A percentile compares a stretch with the other conserved stretches of the same genome.
Evolutionary conservation across 2,329 filamentous ascomycete genomes (phyloP).

Genomic region (Claviceps fusiformis): DNA sequence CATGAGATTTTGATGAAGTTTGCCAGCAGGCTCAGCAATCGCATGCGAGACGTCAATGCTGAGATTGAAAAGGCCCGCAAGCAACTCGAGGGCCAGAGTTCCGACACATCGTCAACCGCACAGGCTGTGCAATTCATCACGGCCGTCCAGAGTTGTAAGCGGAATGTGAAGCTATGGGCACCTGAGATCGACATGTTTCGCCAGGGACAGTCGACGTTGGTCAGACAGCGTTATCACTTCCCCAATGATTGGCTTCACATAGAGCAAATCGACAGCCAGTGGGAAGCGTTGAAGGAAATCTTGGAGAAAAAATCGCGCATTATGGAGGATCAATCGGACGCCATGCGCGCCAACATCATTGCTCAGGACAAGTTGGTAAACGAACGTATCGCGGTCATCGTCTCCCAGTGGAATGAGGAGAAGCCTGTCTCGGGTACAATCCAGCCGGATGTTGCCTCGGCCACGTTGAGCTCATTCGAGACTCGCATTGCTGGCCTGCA

Average conservation of each 20-base stretch:
- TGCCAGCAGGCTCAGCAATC: conserved; percentile 70
- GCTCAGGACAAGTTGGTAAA: conserved; percentile 87
- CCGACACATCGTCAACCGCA: conserved; percentile 89
- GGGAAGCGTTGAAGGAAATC: conserved; percentile 85
- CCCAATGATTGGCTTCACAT: conserved; percentile 89
- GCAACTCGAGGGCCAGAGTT: conserved; percentile 79
- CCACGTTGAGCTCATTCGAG: conserved; percentile 72
- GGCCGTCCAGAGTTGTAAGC: conserved; percentile 89
- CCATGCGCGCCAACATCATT: conserved; percentile 82
- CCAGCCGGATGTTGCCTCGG: conserved; percentile 75
- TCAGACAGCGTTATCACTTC: conserved; percentile 86
- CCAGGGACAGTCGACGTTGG: conserved; percentile 84
- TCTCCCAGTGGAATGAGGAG: conserved; percentile 82
- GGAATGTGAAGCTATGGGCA: conserved; percentile 85
- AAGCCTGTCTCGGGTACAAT: conserved; percentile 94
- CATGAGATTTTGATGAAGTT: conserved; percentile 94
- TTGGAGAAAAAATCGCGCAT: conserved; percentile 86
- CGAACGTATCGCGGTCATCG: conserved; percentile 77
- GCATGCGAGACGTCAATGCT: conserved; percentile 83
- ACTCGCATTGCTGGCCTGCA: conserved; percentile 71
- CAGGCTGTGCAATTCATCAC: conserved; percentile 98
- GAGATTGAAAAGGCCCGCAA: conserved; percentile 84
- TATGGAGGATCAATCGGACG: conserved; percentile 92
- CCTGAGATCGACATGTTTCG: conserved; percentile 93
- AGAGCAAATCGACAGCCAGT: conserved; percentile 92